phyloP scores from a whole-genome alignment of 495 filamentous ascomycete genomes.

The Neurospora sp. region DNA sequence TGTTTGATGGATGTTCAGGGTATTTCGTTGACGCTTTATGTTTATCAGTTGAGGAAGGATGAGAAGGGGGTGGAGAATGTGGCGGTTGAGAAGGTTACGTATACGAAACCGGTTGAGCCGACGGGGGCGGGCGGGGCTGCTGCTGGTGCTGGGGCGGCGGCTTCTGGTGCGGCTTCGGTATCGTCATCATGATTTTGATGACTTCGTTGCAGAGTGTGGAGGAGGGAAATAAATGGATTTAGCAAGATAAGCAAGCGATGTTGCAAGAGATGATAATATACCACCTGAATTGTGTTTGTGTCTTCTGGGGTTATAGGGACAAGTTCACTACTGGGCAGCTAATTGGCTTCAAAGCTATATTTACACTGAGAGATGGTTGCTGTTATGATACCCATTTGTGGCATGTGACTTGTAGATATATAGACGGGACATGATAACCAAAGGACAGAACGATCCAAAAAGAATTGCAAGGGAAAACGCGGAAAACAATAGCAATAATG shows the following conservation, averaged over 20 bases:
- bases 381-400: background rate
- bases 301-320: background rate
- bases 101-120: slow-evolving; percentile 68
- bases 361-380: background rate
- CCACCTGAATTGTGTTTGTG: background rate
- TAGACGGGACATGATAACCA: background rate
- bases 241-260: background rate
- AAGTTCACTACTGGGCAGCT: background rate
- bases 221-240: background rate
- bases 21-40: slow-evolving; percentile 91
- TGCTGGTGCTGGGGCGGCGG: background rate
- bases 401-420: background rate
- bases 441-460: background rate
- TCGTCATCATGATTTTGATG: background rate
- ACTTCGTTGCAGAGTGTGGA: background rate
- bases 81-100: slow-evolving; percentile 94
- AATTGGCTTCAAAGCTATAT: background rate
- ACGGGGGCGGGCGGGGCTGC: slow-evolving; percentile 16
- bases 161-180: background rate
- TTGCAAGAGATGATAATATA: background rate
- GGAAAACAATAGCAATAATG: background rate
- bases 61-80: slow-evolving; percentile 84
- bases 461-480: background rate
- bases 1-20: slow-evolving; percentile 99
- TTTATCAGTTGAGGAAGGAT: slow-evolving; percentile 91